A percentile compares a stretch with the other conserved stretches of the same genome.
Conservation (phyloP, 352 stramenopile genomes). For the Achlya hypogyna region DNA sequence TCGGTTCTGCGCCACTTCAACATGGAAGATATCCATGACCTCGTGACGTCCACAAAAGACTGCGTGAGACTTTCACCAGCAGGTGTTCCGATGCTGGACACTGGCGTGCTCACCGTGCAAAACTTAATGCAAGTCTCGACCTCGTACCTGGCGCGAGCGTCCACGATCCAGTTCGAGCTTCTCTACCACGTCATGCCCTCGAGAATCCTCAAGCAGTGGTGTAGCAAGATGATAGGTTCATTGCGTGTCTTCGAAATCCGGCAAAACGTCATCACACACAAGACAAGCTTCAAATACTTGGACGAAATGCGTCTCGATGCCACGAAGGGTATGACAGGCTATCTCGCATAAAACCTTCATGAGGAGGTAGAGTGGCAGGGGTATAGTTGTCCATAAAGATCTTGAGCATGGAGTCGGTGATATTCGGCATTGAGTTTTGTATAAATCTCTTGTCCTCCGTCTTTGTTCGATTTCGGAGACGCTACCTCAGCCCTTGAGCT, state of each 20-base stretch:
- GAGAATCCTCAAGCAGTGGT: not conserved
- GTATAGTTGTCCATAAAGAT: too few species aligned
- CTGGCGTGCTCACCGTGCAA: conserved; percentile 22
- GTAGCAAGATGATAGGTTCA: conserved; percentile 20
- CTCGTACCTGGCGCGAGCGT: conserved; percentile 5
- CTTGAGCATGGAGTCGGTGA: too few species aligned
- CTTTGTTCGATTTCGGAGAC: too few species aligned
- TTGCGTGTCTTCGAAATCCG: conserved; percentile 19
- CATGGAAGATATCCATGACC: not conserved
- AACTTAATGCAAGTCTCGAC: conserved; percentile 22
- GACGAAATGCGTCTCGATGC: too few species aligned
- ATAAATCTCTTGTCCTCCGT: too few species aligned
- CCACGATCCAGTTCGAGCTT: conserved; percentile 22
- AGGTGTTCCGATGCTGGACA: conserved; percentile 12
- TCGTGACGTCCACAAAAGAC: not conserved
- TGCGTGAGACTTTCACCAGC: not conserved
- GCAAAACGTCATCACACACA: not conserved
- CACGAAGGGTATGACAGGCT: too few species aligned
- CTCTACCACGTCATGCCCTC: conserved; percentile 21
- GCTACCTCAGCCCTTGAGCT: too few species aligned
- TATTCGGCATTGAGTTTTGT: too few species aligned
- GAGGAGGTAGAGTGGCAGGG: too few species aligned
- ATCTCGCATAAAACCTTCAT: too few species aligned
- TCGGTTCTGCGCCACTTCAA: conserved; percentile 21
- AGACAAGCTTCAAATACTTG: conserved; percentile 20